These are phyloP conservation scores for Salvia splendens DNA, from an alignment of 257 asterid species.

Conservation along the genomic window DNA sequence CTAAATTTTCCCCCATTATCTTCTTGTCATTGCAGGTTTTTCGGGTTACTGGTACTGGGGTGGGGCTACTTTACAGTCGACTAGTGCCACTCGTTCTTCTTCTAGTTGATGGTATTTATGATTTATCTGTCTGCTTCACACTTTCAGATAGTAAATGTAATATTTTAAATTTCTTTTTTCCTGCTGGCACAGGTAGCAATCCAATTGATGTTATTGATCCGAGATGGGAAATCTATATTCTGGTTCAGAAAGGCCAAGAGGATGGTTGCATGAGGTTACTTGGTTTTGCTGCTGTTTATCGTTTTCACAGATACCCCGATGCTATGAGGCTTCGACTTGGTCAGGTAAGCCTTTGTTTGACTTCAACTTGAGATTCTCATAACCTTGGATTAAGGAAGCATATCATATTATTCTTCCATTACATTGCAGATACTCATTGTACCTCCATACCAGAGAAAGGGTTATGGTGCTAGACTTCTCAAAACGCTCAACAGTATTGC, in stretches of 20 bases:
- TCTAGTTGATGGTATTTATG: conserved; percentile 37
- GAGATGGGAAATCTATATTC: conserved; percentile 81
- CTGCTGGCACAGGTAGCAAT: conserved; percentile 78
- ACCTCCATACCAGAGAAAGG: conserved; percentile 86
- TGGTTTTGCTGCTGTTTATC: conserved; percentile 91
- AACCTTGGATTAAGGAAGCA: not conserved
- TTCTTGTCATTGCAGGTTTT: conserved; percentile 33
- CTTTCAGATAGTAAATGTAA: conserved; percentile 11
- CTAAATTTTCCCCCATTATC: not conserved
- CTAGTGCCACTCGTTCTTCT: conserved; percentile 56
- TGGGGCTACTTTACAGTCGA: conserved; percentile 49
- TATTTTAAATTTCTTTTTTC: not conserved
- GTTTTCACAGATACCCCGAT: conserved; percentile 72
- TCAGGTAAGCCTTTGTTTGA: conserved; percentile 55
- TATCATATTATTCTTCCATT: not conserved
- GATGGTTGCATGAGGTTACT: conserved; percentile 46
- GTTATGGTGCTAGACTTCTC: conserved; percentile 71
- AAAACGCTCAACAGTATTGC: conserved; percentile 72
- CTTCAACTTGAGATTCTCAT: not conserved
- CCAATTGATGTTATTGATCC: conserved; percentile 94
- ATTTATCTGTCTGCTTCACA: conserved; percentile 14
- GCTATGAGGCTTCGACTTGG: conserved; percentile 81
- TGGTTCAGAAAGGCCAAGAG: conserved; percentile 51
- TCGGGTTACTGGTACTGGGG: conserved; percentile 40
- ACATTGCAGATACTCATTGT: conserved; percentile 63